phyloP scores from a whole-genome alignment of 2,329 filamentous ascomycete genomes.

The Fusarium odoratissimum region DNA sequence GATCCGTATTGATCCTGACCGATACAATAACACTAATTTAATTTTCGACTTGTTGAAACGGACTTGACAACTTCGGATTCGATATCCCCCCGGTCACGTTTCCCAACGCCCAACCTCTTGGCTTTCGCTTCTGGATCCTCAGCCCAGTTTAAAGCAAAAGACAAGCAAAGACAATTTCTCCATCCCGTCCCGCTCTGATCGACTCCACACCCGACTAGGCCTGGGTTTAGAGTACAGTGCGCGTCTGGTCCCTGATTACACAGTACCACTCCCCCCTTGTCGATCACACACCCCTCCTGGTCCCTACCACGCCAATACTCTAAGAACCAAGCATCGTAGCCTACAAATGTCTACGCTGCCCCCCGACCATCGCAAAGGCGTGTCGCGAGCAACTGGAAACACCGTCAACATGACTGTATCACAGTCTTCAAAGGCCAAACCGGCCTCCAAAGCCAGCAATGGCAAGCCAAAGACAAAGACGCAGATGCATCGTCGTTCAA shows the following conservation, averaged over 20 bases:
- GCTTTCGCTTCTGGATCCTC: constrained; percentile 39
- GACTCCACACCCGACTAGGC: constrained; percentile 39
- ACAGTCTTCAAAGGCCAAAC: constrained; percentile 69
- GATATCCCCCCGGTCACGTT: constrained; percentile 36
- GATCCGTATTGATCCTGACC: constrained; percentile 42
- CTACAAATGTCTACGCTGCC: constrained; percentile 73
- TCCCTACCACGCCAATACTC: constrained; percentile 42
- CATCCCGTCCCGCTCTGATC: constrained; percentile 48
- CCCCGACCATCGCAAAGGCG: constrained; percentile 67
- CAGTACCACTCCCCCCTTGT: constrained; percentile 41
- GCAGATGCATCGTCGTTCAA: constrained; percentile 93
- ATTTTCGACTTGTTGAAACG: constrained; percentile 43
- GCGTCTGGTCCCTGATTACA: constrained; percentile 22
- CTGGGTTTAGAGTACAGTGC: constrained; percentile 21
- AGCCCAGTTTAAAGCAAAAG: constrained; percentile 15
- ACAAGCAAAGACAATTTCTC: constrained; percentile 36
- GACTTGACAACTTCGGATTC: constrained; percentile 39
- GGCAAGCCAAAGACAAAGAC: constrained; percentile 73
- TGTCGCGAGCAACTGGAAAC: constrained; percentile 59
- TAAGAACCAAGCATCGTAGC: constrained; percentile 51
- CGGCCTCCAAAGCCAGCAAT: constrained; percentile 65
- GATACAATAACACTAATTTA: constrained; percentile 48
- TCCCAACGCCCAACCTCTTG: constrained; percentile 42
- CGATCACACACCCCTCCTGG: constrained; percentile 42
- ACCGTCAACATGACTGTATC: constrained; percentile 71